These are phyloP conservation scores for Chimonanthus praecox DNA, from an alignment of 164 flowering plant genomes.

Conservation along the genomic window DNA sequence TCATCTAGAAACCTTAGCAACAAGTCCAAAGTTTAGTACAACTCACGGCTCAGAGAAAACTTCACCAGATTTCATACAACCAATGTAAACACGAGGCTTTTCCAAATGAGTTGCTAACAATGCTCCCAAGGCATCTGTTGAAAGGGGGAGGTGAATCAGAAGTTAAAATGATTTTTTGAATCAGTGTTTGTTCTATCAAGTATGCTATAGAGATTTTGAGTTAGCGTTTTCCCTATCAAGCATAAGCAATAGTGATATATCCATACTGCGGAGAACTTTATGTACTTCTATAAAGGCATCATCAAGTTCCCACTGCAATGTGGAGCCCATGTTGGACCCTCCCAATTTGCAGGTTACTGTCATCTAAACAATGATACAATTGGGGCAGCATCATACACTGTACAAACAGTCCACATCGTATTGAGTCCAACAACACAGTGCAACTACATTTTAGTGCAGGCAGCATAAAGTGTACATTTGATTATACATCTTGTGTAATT, in stretches of 20 bases:
- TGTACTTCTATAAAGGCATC: too few relatives aligned
- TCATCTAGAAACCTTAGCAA: neutral
- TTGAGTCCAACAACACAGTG: too few relatives aligned
- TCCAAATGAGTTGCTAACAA: slow-evolving; percentile 64
- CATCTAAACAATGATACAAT: too few relatives aligned
- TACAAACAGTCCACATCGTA: too few relatives aligned
- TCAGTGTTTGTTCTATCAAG: too few relatives aligned
- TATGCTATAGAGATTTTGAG: too few relatives aligned
- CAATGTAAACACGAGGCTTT: slow-evolving; percentile 83
- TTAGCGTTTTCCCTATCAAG: neutral
- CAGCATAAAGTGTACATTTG: too few relatives aligned
- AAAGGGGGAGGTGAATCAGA: neutral
- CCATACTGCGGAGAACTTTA: neutral
- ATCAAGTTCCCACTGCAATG: neutral
- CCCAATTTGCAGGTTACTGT: too few relatives aligned
- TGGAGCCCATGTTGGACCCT: neutral
- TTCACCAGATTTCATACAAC: slow-evolving; percentile 90
- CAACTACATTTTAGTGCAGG: too few relatives aligned
- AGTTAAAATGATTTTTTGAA: too few relatives aligned
- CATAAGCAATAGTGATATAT: neutral
- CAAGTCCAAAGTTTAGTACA: slow-evolving; percentile 1
- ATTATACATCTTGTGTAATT: too few relatives aligned
- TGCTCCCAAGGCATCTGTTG: slow-evolving; percentile 69
- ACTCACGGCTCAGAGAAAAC: slow-evolving; percentile 69
- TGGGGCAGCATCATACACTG: too few relatives aligned